Evolutionary conservation across 148 eudicot species (phyloP), one percentile per base, ranked within the genome.

Genomic region (Diospyros kaki): DNA sequence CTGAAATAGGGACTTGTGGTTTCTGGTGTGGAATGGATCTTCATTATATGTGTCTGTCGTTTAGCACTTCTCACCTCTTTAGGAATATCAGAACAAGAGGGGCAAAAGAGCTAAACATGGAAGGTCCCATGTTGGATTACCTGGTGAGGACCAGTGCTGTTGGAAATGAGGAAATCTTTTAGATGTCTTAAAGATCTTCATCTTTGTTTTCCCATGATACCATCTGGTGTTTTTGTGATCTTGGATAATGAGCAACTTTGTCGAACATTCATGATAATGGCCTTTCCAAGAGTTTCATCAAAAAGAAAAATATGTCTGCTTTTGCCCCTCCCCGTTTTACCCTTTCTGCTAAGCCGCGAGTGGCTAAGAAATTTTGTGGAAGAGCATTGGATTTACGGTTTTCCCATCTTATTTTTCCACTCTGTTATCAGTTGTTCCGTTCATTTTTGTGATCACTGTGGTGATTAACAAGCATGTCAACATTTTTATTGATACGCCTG

Each of bases 21-120:
- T 62, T 28, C 28, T 62, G 77, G 78, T 74, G 56, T 75, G 50
- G 4, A 53, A 70, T 18, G 81, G 78, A 78, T 78, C 75, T 81
- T 58, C 39, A 55, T 45, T 46, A 39, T 66, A 1, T 76, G 52
- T 76, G 52, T 54, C 51, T 50, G 71, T 65, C 46, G 28, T 64
- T 45, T 54, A n/a, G 60, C 50, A 14, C 62, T 68, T 62, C 71
- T 68, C 58, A 68, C 43, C 58, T 28, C 51, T 68, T 50, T 18
- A 39, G 58, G 58, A 51, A 51, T 18, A 3, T 68, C 10, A 28
- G 9, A 68, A 68, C 15, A 48, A 18, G 43, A 68, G 54, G 39
- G 48, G 46, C 4, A 67, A 10, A 28, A 48, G 2, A 1, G 9
- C 18, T 48, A 50, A 67, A 18, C 69, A 6, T 15, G 39, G 75